Evolutionary conservation across 2,329 filamentous ascomycete species (phyloP).

Genomic region (Fusarium guadeloupense): DNA sequence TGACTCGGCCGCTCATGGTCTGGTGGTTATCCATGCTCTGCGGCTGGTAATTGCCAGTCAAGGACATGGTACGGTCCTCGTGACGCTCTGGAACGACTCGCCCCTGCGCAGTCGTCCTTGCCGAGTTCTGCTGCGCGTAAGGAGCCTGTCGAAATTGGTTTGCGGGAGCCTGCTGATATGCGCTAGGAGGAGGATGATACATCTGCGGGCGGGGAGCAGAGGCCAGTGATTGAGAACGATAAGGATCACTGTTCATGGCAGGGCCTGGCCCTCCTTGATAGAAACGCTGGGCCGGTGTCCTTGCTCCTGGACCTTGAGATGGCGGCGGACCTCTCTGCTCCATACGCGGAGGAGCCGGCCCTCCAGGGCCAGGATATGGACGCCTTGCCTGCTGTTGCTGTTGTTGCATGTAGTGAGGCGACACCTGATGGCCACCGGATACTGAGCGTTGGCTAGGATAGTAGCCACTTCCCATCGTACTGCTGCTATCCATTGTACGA

Average conservation of each 20-base stretch:
- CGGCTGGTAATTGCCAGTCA: slow-evolving; percentile 78
- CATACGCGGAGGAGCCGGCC: slow-evolving; percentile 69
- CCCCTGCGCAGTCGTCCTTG: slow-evolving; percentile 89
- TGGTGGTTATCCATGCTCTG: slow-evolving; percentile 83
- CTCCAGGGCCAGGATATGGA: slow-evolving; percentile 55
- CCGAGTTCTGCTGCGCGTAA: slow-evolving; percentile 70
- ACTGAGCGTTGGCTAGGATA: slow-evolving; percentile 62
- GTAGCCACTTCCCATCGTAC: slow-evolving; percentile 60
- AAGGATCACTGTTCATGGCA: slow-evolving; percentile 84
- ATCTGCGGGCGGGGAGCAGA: slow-evolving; percentile 76
- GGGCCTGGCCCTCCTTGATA: slow-evolving; percentile 66
- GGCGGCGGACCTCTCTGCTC: slow-evolving; percentile 65
- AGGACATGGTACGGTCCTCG: slow-evolving; percentile 94
- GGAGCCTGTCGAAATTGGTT: slow-evolving; percentile 82
- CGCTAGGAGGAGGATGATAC: slow-evolving; percentile 71
- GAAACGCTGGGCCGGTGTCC: slow-evolving; percentile 64
- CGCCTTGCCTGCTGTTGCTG: slow-evolving; percentile 55
- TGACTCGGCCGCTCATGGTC: slow-evolving; percentile 91
- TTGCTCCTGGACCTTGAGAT: slow-evolving; percentile 50
- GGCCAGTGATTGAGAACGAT: slow-evolving; percentile 93
- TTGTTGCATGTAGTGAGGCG: slow-evolving; percentile 59
- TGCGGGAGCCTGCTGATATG: slow-evolving; percentile 72
- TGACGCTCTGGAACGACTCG: slow-evolving; percentile 90
- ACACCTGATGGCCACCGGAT: slow-evolving; percentile 58
- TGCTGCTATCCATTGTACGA: slow-evolving; percentile 48